Percentiles rank a stretch among this genome's conserved stretches.
phyloP scores from a whole-genome alignment of 176 grass and related monocot genomes.

The Olyra latifolia region DNA sequence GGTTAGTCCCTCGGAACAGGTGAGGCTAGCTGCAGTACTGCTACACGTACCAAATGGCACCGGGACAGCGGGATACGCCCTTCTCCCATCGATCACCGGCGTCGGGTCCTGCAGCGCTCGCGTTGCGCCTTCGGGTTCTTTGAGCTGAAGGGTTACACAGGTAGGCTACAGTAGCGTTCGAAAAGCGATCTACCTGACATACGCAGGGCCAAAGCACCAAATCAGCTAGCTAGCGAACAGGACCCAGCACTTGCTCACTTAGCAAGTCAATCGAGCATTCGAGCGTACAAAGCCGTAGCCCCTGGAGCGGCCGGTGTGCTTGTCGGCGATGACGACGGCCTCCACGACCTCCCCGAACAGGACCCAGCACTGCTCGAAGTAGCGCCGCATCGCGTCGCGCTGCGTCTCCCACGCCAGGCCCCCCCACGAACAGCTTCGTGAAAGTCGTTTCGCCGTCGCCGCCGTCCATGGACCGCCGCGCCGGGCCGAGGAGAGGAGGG shows the following conservation, averaged over 20 bases:
- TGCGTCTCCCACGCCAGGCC: slow-evolving; percentile 64
- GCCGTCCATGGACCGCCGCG: slow-evolving; percentile 25
- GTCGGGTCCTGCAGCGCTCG: slow-evolving; percentile 58
- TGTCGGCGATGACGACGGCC: slow-evolving; percentile 67
- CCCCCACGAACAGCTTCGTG: slow-evolving; percentile 65
- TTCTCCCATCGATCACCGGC: slow-evolving; percentile 58
- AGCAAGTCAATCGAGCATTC: too few species aligned
- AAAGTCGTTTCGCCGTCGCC: slow-evolving; percentile 63
- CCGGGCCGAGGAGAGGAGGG: neutral
- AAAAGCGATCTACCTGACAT: slow-evolving; percentile 56
- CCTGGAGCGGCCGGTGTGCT: slow-evolving; percentile 64
- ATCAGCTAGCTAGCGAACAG: neutral
- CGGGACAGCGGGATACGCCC: slow-evolving; percentile 1
- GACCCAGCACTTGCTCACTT: neutral
- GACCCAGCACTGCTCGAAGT: slow-evolving; percentile 65
- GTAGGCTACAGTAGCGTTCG: too few species aligned
- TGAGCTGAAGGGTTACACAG: too few species aligned
- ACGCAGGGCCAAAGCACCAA: neutral
- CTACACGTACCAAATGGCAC: slow-evolving; percentile 17
- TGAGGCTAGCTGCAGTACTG: too few species aligned
- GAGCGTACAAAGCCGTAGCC: slow-evolving; percentile 65
- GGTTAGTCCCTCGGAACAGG: neutral
- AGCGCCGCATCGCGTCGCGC: slow-evolving; percentile 43
- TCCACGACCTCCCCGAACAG: slow-evolving; percentile 57
- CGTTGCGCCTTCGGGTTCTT: slow-evolving; percentile 38